Percentiles rank a stretch among this genome's conserved stretches.
These are phyloP conservation scores for Ophiocordyceps australis DNA, from an alignment of 2,329 filamentous ascomycete genomes.

Conservation along the genomic window DNA sequence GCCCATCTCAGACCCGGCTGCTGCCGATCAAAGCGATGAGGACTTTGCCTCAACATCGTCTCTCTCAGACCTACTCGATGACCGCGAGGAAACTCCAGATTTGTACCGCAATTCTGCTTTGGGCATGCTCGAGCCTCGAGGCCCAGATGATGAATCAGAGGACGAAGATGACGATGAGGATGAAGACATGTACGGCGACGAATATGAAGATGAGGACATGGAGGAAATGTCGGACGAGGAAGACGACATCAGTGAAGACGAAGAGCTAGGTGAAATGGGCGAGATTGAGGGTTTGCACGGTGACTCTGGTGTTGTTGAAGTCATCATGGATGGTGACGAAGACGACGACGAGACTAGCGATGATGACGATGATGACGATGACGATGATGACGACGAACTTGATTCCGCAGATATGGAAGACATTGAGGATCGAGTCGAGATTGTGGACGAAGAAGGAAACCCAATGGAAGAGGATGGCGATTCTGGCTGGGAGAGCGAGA, in stretches of 20 bases:
- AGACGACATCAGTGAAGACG: constrained; percentile 77
- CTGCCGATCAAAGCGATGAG: constrained; percentile 56
- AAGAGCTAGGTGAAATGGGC: constrained; percentile 67
- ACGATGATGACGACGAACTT: constrained; percentile 30
- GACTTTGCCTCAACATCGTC: constrained; percentile 79
- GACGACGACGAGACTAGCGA: constrained; percentile 49
- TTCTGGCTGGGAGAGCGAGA: constrained; percentile 43
- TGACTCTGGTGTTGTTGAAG: constrained; percentile 44
- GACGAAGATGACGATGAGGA: constrained; percentile 57
- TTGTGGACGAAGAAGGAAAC: constrained; percentile 45
- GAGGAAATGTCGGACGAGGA: constrained; percentile 70
- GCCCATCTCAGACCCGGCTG: constrained; percentile 44
- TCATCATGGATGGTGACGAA: constrained; percentile 61
- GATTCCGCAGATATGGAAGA: constrained; percentile 29
- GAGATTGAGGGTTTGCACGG: constrained; percentile 60
- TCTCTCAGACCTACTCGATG: constrained; percentile 71
- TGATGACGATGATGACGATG: constrained; percentile 32
- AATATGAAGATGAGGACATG: constrained; percentile 84
- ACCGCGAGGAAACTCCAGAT: constrained; percentile 88
- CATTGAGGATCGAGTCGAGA: constrained; percentile 33
- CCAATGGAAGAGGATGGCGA: constrained; percentile 39
- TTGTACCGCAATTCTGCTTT: constrained; percentile 91
- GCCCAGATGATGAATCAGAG: constrained; percentile 67
- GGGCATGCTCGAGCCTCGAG: constrained; percentile 77
- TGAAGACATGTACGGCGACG: constrained; percentile 85